Base-by-base conservation (phyloP, 495 filamentous ascomycete species). In the Baudoinia panamericana region DNA sequence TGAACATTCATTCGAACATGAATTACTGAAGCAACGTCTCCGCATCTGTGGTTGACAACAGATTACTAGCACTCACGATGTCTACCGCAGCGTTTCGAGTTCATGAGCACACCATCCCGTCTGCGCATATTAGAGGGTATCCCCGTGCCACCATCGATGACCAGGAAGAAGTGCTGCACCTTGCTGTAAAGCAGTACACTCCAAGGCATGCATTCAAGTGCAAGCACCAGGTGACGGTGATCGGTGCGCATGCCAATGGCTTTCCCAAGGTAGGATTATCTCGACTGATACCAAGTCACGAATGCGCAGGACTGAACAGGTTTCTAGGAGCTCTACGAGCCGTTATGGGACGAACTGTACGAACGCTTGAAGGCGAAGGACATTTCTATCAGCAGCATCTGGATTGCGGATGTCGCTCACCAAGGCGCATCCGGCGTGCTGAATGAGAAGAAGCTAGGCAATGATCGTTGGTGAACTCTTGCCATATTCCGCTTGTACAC, bases 161-260 rank as follows among this genome's bases (percentile, higher is more conserved):
- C 15, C 56, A 64, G 35, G 58, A 62, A 24, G 60, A 63, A 28
- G 50, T 58, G 3, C 41, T 68, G 12, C 47, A 60, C 3, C 41
- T 69, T 1, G 59, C 57, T 24, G 46, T 69, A 16, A 68, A 69
- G 50, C 62, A 69, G 40, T 68, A 69, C 36, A 59, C 56, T 5
- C 64, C 63, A 7, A 51, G 53, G 8, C 33, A 55, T 19, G 57
- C 54, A 52, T 25, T 36, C 51, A 22, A 15, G 23, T 45, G 47
- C 16, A 56, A 30, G 9, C 29, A 29, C 16, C 58, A 41, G 56
- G 61, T 67, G 15, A 68, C 66, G n/a, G 52, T 68, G 35, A 60
- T 69, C 36, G 62, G 58, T 12, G 60, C 60, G 4, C 66, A 69
- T 52, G 66, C 63, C 21, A 61, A 66, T 47, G 66, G 53, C 25